Evolutionary conservation across 345 rosid species (phyloP).

Genomic region (Euphorbia lathyris): DNA sequence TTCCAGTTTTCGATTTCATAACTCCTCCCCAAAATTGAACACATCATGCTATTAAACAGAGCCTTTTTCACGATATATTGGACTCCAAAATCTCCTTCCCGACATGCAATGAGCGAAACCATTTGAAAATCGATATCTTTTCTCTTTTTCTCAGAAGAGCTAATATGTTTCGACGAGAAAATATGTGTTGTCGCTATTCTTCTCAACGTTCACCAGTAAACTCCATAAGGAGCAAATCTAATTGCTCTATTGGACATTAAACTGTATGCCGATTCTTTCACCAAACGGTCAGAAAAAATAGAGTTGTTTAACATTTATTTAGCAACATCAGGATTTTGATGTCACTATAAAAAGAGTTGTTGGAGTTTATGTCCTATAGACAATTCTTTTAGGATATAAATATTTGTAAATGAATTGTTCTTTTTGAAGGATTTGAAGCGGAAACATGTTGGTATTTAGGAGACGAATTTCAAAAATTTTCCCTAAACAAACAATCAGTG

Average conservation of each 20-base stretch:
- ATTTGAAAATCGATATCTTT: constrained; percentile 35
- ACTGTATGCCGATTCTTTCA: constrained; percentile 47
- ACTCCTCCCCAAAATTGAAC: constrained; percentile 43
- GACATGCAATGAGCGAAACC: constrained; percentile 25
- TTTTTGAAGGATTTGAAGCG: too few species aligned
- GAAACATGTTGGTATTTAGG: too few species aligned
- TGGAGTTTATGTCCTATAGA: too few species aligned
- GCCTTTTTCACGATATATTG: constrained; percentile 38
- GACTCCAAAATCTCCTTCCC: constrained; percentile 14
- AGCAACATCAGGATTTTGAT: constrained; percentile 46
- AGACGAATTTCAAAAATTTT: too few species aligned
- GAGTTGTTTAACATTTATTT: constrained; percentile 49
- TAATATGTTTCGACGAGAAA: constrained; percentile 45
- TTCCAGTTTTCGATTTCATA: constrained; percentile 23
- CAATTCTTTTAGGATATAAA: too few species aligned
- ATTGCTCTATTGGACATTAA: constrained; percentile 52
- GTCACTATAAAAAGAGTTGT: constrained; percentile 36
- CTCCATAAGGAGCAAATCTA: constrained; percentile 56
- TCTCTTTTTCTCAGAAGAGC: constrained; percentile 31
- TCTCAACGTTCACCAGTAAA: constrained; percentile 48
- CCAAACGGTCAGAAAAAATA: constrained; percentile 48
- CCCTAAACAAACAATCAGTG: too few species aligned
- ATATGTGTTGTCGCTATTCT: constrained; percentile 49
- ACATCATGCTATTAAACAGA: constrained; percentile 55
- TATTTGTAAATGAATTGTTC: too few species aligned